Base-by-base conservation (phyloP, 768 basidiomycete genomes). In the Suillus tomentosus region DNA sequence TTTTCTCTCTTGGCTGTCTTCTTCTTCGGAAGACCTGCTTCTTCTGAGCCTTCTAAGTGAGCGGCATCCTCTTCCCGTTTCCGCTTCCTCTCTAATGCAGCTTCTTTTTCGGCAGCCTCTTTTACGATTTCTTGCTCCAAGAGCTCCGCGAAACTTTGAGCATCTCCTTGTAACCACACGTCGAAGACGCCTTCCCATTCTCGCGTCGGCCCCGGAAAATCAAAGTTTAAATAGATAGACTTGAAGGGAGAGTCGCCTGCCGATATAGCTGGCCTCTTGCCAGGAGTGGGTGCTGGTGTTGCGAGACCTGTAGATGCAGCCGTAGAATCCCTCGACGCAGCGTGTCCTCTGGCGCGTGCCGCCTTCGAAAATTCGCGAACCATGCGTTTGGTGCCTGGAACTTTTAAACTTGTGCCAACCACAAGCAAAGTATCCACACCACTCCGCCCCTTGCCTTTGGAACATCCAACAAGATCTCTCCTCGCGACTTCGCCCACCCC, bases 151-250 rank as follows among this genome's bases (percentile, higher is more conserved):
- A 96, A 95, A 17, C 72, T 72, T 74, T 97, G 95, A 3, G 91
- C 89, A 71, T 96, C 94, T 2, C 95, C 94, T 69, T 94, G 87
- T 62, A 95, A 75, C 92, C 94, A 96, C 45, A 85, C 84, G 75
- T 97, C 95, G 68, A 97, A 96, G 3, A 96, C 89, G 9, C 87
- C 90, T 65, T 92, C 90, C 94, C 93, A 96, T 66, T 95, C 93
- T 61, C 90, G 81, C 9, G 87, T 87, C 4, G 93, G 93, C 10
- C 88, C 86, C 1, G 93, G 93, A 73, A 94, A 94, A 66, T 96
- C 94, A 45, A 91, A 77, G 74, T 96, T 96, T 63, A 96, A 81
- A 75, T 92, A 95, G 19, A 96, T 81, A 5, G 90, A 84, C 72
- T 85, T 87, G 56, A 90, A 78, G 5, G 84, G 80, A 27, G 79